A percentile compares a stretch with the other conserved stretches of the same genome.
Conservation (phyloP, 1,284 basidiomycete species). For the Blastosporella zonata region DNA sequence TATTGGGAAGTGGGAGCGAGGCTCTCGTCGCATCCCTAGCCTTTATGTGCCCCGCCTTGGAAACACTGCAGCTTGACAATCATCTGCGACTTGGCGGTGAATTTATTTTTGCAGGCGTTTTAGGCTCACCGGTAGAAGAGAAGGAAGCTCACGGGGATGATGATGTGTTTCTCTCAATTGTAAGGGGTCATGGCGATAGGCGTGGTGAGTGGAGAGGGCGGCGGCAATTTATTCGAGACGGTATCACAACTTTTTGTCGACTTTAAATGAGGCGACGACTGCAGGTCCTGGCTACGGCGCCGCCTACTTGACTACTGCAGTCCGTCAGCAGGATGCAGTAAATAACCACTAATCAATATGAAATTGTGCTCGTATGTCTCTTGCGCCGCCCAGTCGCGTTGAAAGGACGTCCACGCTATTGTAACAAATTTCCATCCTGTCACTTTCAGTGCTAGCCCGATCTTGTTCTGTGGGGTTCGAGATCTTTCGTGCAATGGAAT, state of each 20-base stretch:
- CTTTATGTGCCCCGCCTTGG: constrained; percentile 9
- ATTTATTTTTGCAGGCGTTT: neutral
- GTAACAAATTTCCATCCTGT: no score
- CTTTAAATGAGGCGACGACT: neutral
- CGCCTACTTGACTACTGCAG: no score
- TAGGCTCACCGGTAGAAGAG: neutral
- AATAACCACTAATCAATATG: no score
- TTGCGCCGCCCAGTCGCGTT: no score
- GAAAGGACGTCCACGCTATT: no score
- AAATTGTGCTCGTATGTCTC: no score
- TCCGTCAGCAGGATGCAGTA: no score
- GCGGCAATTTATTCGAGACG: neutral
- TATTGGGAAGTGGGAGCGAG: constrained; percentile 6
- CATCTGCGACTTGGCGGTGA: neutral
- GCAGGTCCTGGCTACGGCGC: no score
- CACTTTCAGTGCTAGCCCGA: no score
- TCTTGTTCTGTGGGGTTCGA: no score
- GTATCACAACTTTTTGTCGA: constrained; percentile 2
- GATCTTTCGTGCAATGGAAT: no score
- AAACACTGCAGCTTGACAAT: constrained; percentile 6
- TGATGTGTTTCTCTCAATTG: neutral
- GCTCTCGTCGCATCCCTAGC: constrained; percentile 6
- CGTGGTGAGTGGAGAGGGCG: constrained; percentile 1
- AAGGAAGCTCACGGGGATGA: neutral
- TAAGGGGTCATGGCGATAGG: neutral